Conservation (phyloP, 179 eudicot species). For the Gypsophila paniculata region DNA sequence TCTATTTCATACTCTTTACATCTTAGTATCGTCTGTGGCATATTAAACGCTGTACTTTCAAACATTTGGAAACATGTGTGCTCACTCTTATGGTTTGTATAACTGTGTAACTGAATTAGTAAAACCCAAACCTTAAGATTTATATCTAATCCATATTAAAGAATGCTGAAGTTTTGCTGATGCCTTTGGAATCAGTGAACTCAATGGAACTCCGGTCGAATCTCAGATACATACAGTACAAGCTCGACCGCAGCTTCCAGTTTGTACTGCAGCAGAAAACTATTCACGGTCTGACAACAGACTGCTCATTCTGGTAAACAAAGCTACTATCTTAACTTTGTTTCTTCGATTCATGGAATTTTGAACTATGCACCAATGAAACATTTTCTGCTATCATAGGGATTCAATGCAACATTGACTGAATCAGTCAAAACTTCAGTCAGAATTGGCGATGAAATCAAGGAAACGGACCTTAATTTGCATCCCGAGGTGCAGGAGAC, state of each 20-base stretch:
- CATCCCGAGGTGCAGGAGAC: conserved; percentile 53
- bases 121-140: no score
- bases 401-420: conserved; percentile 34
- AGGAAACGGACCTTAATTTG: conserved; percentile 51
- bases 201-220: conserved; percentile 29
- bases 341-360: background rate
- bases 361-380: background rate
- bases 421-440: conserved; percentile 23
- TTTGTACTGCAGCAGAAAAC: conserved; percentile 20
- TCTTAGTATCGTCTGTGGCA: no score
- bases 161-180: background rate
- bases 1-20: background rate
- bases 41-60: no score
- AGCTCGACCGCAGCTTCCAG: conserved; percentile 33
- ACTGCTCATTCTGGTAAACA: conserved; percentile 32
- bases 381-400: conserved; percentile 17
- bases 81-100: no score
- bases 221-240: conserved; percentile 22
- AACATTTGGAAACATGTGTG: no score
- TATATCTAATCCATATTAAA: no score
- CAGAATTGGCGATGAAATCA: conserved; percentile 21
- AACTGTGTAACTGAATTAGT: no score
- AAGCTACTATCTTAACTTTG: background rate
- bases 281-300: conserved; percentile 25
- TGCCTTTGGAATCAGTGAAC: conserved; percentile 27